These are phyloP conservation scores for Waltiozyma sp. DNA, from an alignment of 1,139 yeast species.

Conservation along the genomic window DNA sequence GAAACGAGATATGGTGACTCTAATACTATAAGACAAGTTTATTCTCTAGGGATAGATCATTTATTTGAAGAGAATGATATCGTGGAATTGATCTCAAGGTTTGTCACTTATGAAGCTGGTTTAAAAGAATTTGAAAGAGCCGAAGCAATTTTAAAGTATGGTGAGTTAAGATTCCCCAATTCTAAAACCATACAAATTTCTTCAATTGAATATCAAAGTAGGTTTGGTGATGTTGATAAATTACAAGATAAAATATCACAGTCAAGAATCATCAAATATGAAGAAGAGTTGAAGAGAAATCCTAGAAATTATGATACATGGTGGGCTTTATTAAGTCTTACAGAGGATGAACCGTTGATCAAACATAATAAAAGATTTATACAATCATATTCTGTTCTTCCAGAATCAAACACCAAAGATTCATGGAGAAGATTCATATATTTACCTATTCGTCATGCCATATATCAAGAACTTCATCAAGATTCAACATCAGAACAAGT, in stretches of 20 bases:
- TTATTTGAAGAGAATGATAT: constrained; percentile 19
- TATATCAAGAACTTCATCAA: constrained; percentile 46
- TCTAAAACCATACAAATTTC: constrained; percentile 33
- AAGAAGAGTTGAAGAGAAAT: constrained; percentile 32
- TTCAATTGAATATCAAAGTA: constrained; percentile 53
- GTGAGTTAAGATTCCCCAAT: constrained; percentile 38
- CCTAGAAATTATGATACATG: constrained; percentile 65
- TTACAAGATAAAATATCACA: constrained; percentile 40
- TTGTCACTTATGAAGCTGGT: constrained; percentile 69
- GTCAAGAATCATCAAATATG: constrained; percentile 49
- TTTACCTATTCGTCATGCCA: constrained; percentile 59
- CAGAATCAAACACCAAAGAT: constrained; percentile 8
- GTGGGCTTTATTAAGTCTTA: constrained; percentile 59
- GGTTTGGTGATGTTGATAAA: constrained; percentile 43
- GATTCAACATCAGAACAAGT: constrained; percentile 31
- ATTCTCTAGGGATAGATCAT: constrained; percentile 55
- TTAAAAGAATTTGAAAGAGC: constrained; percentile 58
- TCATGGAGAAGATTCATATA: constrained; percentile 62
- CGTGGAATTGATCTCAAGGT: constrained; percentile 34
- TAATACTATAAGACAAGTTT: constrained; percentile 47
- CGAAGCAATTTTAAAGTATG: constrained; percentile 45
- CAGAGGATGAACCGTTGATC: constrained; percentile 24
- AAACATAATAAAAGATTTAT: constrained; percentile 7
- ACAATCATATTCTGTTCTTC: not conserved
- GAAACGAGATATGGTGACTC: constrained; percentile 45